Evolutionary conservation across 73 alveolate species (phyloP), one percentile per base, ranked within the genome.

Genomic region (Paramecium primaurelia): DNA sequence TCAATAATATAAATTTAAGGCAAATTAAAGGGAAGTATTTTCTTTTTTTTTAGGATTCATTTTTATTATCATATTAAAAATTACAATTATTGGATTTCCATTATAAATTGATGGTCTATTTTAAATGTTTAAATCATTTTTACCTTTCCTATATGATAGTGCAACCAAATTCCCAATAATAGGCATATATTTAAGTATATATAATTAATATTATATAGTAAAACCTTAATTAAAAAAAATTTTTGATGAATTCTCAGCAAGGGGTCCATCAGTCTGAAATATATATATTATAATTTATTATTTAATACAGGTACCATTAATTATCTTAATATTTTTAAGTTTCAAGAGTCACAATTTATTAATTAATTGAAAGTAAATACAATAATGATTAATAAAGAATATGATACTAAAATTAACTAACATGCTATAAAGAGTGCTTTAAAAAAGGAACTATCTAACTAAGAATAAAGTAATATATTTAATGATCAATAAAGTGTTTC

Each of bases 141-240:
- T 64, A 64, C 93, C 93, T 1, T 64, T 87, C 44, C 77, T 64
- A 20, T 86, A 86, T 59, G 93, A 86, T 58, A 71, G 88, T 10
- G 47, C 86, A 22, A 64, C 59, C 32, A 64, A 77, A 68, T 16
- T 64, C 14, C 80, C 83, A 14, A 18, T 87, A 2, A 87, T 64
- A 2, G 93, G 83, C 36, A 87, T 36, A 64, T 87, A 87, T 37
- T 22, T 87, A 47, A 87, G 93, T 87, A 87, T 14, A 34, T 12
- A n/a, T 18, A 6, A 6, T 4, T 14, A 73, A 30, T 6, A 14
- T 3, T 22, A 12, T 8, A 14, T 5, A 73, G 87, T 45, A 73
- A 73, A 73, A 18, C 87, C 64, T 36, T 22, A 73, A 73, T 37
- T 71, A 12, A 73, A 73, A 37, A 34, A 73, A 37, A 40, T 36